Evolutionary conservation across 768 basidiomycete genomes (phyloP).

Genomic region (Boletales sp.): DNA sequence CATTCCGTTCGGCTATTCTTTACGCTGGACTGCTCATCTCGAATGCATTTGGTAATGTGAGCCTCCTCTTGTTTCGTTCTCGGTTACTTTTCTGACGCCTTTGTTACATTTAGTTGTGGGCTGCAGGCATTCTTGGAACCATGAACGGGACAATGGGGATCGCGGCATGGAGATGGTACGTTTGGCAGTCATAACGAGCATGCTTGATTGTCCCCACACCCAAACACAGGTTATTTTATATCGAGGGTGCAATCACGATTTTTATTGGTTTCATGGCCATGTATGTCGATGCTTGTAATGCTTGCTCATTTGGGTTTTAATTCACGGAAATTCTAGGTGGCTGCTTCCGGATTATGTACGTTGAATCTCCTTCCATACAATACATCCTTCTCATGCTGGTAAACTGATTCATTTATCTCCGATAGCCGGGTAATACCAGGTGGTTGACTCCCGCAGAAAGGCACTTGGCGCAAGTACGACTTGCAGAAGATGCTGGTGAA

Average conservation of each 20-base stretch:
- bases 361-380: neutral
- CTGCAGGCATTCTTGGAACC: conserved; percentile 65
- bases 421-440: conserved; percentile 57
- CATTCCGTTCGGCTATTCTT: conserved; percentile 59
- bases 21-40: conserved; percentile 57
- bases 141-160: conserved; percentile 69
- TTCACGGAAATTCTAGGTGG: conserved; percentile 38
- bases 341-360: conserved; percentile 58
- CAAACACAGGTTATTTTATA: conserved; percentile 61
- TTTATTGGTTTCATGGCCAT: conserved; percentile 52
- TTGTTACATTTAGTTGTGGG: conserved; percentile 48
- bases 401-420: neutral
- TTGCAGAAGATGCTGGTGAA: conserved; percentile 67
- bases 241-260: conserved; percentile 67
- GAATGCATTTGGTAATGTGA: conserved; percentile 63
- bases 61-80: conserved; percentile 12
- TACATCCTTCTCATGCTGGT: too few species aligned
- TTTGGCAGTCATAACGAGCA: neutral
- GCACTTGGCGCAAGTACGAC: conserved; percentile 59
- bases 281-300: conserved; percentile 25
- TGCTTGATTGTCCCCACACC: neutral
- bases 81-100: neutral
- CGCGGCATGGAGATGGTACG: conserved; percentile 66
- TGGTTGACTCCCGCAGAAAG: conserved; percentile 52
- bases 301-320: neutral